Evolutionary conservation across 805 yeast species (phyloP), one percentile per base, ranked within the genome.

Genomic region (Ogataea parapolymorpha): DNA sequence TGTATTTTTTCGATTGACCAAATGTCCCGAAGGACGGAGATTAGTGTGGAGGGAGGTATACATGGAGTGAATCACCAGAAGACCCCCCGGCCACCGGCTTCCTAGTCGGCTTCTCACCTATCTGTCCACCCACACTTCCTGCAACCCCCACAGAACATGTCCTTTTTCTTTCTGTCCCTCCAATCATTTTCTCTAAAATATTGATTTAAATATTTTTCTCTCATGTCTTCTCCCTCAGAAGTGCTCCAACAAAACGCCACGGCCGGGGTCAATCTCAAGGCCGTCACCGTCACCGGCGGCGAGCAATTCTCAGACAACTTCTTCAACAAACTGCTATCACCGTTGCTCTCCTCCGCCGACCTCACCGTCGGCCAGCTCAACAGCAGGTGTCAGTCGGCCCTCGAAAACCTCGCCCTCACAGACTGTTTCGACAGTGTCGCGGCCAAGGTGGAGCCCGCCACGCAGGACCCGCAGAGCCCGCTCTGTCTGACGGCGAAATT

Each of bases 1-100:
- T 91, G 99, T 91, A 91, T 91, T 89, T 95, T 84, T 91, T 90
- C 96, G 90, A 83, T 91, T 91, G 97, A 91, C 97, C 91, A 88
- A 83, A 81, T 82, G 91, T 81, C 89, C 86, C 82, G 77, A 72
- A 75, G 82, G 80, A 61, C 68, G 35, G 12, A n/a, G 25, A 31
- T 10, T 35, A 36, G 35, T 20, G 22, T 20, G 22, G 22, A 20
- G 22, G 10, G 9, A 7, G 22, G 22, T 6, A 20, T 7, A 20
- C 22, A 20, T 18, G 7, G 20, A 18, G 5, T 5, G 7, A 6
- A 4, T 4, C 20, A 18, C 20, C 20, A 26, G 6, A n/a, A 15
- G 29, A 9, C 15, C 27, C 28, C 10, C 16, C 20, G 3, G 5
- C 25, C 31, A 25, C n/a, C 14, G 4, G 14, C 26, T 10, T 26